These are phyloP conservation scores for Pecoramyces ruminantium DNA, from an alignment of 192 early-diverging fungal genomes.

Conservation along the genomic window DNA sequence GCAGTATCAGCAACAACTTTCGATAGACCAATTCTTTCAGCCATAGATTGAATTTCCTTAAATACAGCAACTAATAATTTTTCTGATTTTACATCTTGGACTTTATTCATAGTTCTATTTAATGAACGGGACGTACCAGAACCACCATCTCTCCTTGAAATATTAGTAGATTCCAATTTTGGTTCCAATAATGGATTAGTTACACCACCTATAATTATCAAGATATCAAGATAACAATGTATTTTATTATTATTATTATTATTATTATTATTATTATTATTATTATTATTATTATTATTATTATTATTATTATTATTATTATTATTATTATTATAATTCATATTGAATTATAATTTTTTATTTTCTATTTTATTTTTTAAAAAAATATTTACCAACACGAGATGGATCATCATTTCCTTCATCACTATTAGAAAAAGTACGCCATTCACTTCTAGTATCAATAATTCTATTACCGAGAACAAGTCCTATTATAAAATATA, in stretches of 20 bases:
- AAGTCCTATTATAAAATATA: constrained; percentile 5
- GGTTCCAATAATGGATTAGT: constrained; percentile 61
- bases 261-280: too few relatives aligned
- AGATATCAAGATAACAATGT: too few relatives aligned
- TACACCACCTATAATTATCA: constrained; percentile 5
- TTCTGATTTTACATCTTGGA: constrained; percentile 46
- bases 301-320: too few relatives aligned
- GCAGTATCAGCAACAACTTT: constrained; percentile 58
- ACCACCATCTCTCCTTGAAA: constrained; percentile 59
- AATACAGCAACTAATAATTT: constrained; percentile 57
- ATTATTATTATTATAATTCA: too few relatives aligned
- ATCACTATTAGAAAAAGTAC: constrained; percentile 75
- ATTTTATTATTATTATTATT: too few relatives aligned
- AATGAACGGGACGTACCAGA: constrained; percentile 49
- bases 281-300: too few relatives aligned
- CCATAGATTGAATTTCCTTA: constrained; percentile 59
- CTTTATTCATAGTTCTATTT: constrained; percentile 45
- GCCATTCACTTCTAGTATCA: constrained; percentile 91
- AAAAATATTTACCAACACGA: constrained; percentile 53
- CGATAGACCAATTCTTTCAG: constrained; percentile 61
- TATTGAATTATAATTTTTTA: too few relatives aligned
- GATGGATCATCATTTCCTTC: constrained; percentile 73
- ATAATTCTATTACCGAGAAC: constrained; percentile 77
- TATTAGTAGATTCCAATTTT: constrained; percentile 61
- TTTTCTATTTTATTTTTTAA: not conserved